phyloP scores from a whole-genome alignment of 495 filamentous ascomycete genomes.

The Neurospora tetrasperma region DNA sequence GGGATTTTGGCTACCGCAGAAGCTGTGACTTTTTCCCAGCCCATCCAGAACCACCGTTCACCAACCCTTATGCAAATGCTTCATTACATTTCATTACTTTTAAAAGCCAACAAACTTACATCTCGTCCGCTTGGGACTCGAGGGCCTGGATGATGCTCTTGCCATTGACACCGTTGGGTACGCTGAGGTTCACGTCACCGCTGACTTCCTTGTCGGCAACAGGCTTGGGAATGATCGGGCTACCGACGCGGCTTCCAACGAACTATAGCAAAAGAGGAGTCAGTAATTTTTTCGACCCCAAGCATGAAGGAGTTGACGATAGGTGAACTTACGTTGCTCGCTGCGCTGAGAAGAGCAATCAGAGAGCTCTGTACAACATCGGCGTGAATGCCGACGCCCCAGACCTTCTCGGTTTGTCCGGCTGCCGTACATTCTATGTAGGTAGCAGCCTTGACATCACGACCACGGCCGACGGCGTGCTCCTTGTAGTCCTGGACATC shows the following conservation, averaged over 20 bases:
- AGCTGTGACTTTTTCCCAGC: not conserved
- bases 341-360: slow-evolving; percentile 79
- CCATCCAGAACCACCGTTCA: not conserved
- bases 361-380: slow-evolving; percentile 90
- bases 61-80: not conserved
- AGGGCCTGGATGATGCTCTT: slow-evolving; percentile 30
- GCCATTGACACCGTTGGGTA: slow-evolving; percentile 6
- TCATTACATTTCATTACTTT: not conserved
- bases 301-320: not conserved
- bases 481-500: slow-evolving; percentile 96
- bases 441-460: slow-evolving; percentile 78
- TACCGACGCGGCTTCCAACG: slow-evolving; percentile 42
- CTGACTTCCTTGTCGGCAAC: slow-evolving; percentile 23
- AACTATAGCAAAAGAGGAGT: slow-evolving; percentile 36
- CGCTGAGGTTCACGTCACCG: slow-evolving; percentile 28
- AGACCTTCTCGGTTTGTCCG: slow-evolving; percentile 62
- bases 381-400: slow-evolving; percentile 93
- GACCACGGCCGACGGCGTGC: slow-evolving; percentile 75
- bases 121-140: slow-evolving; percentile 37
- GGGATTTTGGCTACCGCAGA: not conserved
- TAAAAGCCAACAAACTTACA: slow-evolving; percentile 35
- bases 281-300: slow-evolving; percentile 3
- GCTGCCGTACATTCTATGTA: slow-evolving; percentile 83
- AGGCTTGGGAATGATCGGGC: slow-evolving; percentile 41
- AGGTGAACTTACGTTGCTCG: slow-evolving; percentile 63